phyloP scores from a whole-genome alignment of 2,329 filamentous ascomycete genomes.

The Diaporthe citri region DNA sequence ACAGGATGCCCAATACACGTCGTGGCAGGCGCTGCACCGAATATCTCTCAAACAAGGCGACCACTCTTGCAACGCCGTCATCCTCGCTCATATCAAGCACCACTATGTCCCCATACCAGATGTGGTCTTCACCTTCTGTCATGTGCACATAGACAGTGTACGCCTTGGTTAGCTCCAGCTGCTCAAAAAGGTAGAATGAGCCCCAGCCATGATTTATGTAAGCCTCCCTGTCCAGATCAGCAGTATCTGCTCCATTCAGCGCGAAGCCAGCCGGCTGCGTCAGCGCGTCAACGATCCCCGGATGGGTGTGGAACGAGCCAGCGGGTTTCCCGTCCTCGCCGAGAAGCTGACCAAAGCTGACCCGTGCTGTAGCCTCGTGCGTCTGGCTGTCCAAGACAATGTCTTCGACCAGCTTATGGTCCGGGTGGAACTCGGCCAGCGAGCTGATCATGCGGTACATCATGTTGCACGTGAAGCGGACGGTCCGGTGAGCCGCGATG shows the following conservation, averaged over 20 bases:
- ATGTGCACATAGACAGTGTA: slow-evolving; percentile 70
- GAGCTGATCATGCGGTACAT: slow-evolving; percentile 78
- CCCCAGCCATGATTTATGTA: slow-evolving; percentile 73
- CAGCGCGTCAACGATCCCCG: slow-evolving; percentile 70
- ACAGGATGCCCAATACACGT: background rate
- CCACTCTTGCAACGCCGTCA: slow-evolving; percentile 53
- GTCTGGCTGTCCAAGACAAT: slow-evolving; percentile 64
- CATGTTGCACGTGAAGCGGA: slow-evolving; percentile 79
- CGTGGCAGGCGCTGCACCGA: slow-evolving; percentile 59
- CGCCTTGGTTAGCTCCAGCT: slow-evolving; percentile 56
- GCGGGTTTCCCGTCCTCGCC: slow-evolving; percentile 52
- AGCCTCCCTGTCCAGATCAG: slow-evolving; percentile 66
- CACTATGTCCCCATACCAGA: slow-evolving; percentile 66
- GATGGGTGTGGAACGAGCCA: slow-evolving; percentile 63
- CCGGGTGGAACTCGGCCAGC: slow-evolving; percentile 66
- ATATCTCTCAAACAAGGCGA: slow-evolving; percentile 67
- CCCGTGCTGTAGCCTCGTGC: slow-evolving; percentile 56
- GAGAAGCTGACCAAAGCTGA: slow-evolving; percentile 49
- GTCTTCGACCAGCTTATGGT: slow-evolving; percentile 69
- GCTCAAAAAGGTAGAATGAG: slow-evolving; percentile 62
- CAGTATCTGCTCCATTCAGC: slow-evolving; percentile 67
- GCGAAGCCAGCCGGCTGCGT: slow-evolving; percentile 72
- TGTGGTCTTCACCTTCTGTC: slow-evolving; percentile 64
- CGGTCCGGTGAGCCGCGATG: slow-evolving; percentile 73
- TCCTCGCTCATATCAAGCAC: slow-evolving; percentile 59